Evolutionary conservation across 805 yeast genomes (phyloP).

Genomic region (Candida arabinofermentans): DNA sequence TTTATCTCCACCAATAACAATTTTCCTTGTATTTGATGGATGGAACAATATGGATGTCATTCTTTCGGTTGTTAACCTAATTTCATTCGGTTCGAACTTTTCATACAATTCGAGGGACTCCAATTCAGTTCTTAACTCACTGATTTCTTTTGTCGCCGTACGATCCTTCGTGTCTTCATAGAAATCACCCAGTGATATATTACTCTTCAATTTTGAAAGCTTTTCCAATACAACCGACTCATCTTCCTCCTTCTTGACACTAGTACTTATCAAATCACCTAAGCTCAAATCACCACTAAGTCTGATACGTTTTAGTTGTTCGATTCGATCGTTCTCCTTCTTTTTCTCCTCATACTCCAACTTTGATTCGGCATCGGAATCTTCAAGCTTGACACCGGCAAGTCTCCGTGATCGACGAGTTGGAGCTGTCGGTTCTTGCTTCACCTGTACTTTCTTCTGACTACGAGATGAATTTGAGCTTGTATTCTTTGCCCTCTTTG

Average conservation of each 20-base stretch:
- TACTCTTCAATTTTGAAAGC: constrained; percentile 40
- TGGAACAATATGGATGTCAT: constrained; percentile 75
- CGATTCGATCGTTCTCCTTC: constrained; percentile 30
- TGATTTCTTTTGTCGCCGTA: constrained; percentile 38
- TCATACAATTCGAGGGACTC: constrained; percentile 47
- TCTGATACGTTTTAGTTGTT: constrained; percentile 53
- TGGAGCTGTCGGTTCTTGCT: constrained; percentile 41
- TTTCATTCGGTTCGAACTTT: constrained; percentile 61
- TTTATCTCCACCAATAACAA: constrained; percentile 85
- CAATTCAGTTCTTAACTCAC: constrained; percentile 50
- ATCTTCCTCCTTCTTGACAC: constrained; percentile 27
- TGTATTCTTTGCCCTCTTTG: constrained; percentile 29
- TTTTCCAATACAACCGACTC: constrained; percentile 25
- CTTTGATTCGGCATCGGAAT: constrained; percentile 46
- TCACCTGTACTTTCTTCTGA: constrained; percentile 19
- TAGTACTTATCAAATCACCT: constrained; percentile 44
- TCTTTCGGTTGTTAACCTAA: constrained; percentile 67
- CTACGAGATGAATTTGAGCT: constrained; percentile 7
- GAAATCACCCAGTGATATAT: constrained; percentile 68
- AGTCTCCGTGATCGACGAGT: constrained; percentile 74
- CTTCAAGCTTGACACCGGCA: constrained; percentile 54
- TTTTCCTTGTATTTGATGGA: constrained; percentile 57
- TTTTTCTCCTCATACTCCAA: constrained; percentile 34
- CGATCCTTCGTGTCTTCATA: constrained; percentile 46
- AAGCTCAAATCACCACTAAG: constrained; percentile 63